Evolutionary conservation across 2,329 filamentous ascomycete species (phyloP), one percentile per base, ranked within the genome.

Genomic region (Ceratocystis destructans): DNA sequence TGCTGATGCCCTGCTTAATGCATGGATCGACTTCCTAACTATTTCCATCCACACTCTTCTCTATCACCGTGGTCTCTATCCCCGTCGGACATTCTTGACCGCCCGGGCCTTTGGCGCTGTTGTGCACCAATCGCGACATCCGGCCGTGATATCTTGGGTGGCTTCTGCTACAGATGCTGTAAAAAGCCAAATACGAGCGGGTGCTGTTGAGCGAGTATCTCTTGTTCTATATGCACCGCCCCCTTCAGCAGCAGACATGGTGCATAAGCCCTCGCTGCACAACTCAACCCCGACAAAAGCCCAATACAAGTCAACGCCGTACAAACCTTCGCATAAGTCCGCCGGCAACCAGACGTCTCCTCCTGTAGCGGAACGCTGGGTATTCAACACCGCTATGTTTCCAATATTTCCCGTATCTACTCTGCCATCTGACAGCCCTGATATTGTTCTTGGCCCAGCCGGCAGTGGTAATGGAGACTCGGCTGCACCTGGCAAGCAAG

Each of bases 41-140:
- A 85, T 93, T 69, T 83, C 88, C 71, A 84, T 93, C 69, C 92
- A 96, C 79, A 89, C 90, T 68, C 86, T 96, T 71, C 84, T 96
- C 70, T 93, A 86, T 78, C 85, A 94, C 72, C 88, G 92, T 71
- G 76, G 76, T 68, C 84, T 96, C 72, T 96, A 96, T 75, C 90
- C 92, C 0, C 75, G 78, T 62, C 77, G 83, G 33, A 89, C 90
- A 45, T 96, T 96, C 77, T 82, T 93, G 67, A 84, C 87, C 53
- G 83, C 87, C 48, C 84, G 87, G 69, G 90, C 89, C 71, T 92
- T 92, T 79, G 91, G 93, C 76, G 86, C 90, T 67, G 83, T 90
- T 37, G 87, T 95, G 59, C 87, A 88, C 71, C 91, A 96, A 74
- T 93, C 85, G 68, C 87, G 91, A 67, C 91, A 96, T 75, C 90